Conservation (phyloP, 1,284 basidiomycete species). For the Moesziomyces antarcticus region DNA sequence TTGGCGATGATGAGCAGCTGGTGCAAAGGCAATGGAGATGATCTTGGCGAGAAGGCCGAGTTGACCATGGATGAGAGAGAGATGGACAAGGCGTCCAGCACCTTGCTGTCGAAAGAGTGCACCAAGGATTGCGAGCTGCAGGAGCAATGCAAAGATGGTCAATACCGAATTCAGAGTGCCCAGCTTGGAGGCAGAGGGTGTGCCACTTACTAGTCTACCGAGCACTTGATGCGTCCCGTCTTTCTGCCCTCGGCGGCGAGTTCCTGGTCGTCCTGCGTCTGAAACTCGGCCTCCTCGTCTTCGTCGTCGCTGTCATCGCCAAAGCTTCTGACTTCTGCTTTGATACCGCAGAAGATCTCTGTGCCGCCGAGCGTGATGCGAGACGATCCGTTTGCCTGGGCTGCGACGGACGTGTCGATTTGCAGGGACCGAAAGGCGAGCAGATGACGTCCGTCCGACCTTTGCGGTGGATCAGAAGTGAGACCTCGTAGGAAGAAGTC, state of each 20-base stretch:
- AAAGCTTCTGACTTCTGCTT: slow-evolving; percentile 53
- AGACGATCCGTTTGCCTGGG: slow-evolving; percentile 59
- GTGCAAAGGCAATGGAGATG: slow-evolving; percentile 41
- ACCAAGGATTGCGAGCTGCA: slow-evolving; percentile 36
- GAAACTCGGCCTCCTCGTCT: slow-evolving; percentile 37
- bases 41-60: slow-evolving; percentile 40
- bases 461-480: slow-evolving; percentile 45
- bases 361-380: slow-evolving; percentile 56
- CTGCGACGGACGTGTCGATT: slow-evolving; percentile 43
- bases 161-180: not conserved
- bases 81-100: slow-evolving; percentile 32
- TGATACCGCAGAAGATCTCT: slow-evolving; percentile 60
- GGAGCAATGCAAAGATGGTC: not conserved
- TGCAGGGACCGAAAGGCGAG: slow-evolving; percentile 54
- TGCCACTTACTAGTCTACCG: slow-evolving; percentile 41
- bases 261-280: slow-evolving; percentile 44
- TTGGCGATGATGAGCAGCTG: slow-evolving; percentile 58
- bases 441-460: slow-evolving; percentile 52
- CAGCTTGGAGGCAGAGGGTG: not conserved
- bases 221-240: slow-evolving; percentile 46
- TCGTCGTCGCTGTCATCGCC: slow-evolving; percentile 43
- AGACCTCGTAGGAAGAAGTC: slow-evolving; percentile 60
- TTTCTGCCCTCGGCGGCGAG: slow-evolving; percentile 30
- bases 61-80: slow-evolving; percentile 49
- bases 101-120: slow-evolving; percentile 43